These are phyloP conservation scores for Cornus kousa DNA, from an alignment of 148 eudicot genomes.

Conservation along the genomic window DNA sequence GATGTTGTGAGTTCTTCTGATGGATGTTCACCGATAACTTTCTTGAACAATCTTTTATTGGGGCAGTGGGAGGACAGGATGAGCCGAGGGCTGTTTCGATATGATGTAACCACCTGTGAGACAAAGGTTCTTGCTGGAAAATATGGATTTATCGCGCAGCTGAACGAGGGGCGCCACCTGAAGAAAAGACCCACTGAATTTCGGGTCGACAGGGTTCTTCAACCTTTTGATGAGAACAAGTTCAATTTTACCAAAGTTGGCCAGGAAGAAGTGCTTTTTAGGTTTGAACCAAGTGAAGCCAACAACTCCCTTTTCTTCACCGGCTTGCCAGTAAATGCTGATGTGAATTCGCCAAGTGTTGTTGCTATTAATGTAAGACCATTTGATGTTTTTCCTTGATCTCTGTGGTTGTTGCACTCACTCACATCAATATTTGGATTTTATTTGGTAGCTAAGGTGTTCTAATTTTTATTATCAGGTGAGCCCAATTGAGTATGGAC, in stretches of 20 bases:
- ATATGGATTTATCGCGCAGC: slow-evolving; percentile 82
- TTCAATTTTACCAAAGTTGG: slow-evolving; percentile 93
- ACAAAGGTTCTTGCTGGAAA: slow-evolving; percentile 67
- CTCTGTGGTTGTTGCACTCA: background rate
- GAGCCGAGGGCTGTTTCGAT: slow-evolving; percentile 46
- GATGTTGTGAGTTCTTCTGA: slow-evolving; percentile 4
- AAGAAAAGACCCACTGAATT: slow-evolving; percentile 93
- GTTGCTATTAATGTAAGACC: slow-evolving; percentile 79
- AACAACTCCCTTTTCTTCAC: slow-evolving; percentile 44
- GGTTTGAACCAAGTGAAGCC: slow-evolving; percentile 58
- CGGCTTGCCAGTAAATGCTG: slow-evolving; percentile 37
- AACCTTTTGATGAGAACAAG: slow-evolving; percentile 75
- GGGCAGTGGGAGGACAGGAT: slow-evolving; percentile 57
- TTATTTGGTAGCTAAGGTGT: background rate
- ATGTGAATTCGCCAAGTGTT: slow-evolving; percentile 56
- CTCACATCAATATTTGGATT: background rate
- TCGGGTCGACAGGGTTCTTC: slow-evolving; percentile 80
- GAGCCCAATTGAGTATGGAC: slow-evolving; percentile 95
- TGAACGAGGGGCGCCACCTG: slow-evolving; percentile 87
- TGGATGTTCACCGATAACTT: slow-evolving; percentile 21
- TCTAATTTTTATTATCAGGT: slow-evolving; percentile 43
- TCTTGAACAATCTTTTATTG: slow-evolving; percentile 34
- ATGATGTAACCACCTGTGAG: slow-evolving; percentile 60
- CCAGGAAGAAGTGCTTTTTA: slow-evolving; percentile 80
- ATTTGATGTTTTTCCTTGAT: background rate